These are phyloP conservation scores for Globisporangium paddicum DNA, from an alignment of 352 stramenopile species.

Conservation along the genomic window DNA sequence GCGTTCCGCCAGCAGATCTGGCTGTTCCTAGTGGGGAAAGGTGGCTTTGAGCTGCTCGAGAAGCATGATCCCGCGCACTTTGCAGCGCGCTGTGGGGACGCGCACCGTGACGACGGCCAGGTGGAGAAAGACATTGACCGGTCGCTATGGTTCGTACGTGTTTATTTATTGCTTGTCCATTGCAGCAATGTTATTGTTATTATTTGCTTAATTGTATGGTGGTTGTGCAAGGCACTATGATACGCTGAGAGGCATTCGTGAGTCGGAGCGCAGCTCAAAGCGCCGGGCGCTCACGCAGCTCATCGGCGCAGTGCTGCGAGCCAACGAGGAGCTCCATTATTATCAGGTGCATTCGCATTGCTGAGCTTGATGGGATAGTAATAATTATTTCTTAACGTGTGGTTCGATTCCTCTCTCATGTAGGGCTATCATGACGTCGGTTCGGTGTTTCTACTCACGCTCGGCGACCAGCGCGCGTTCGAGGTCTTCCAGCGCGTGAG, in stretches of 20 bases:
- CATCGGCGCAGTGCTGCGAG: conserved; percentile 46
- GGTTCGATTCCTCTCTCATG: not conserved
- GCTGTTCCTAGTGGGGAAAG: conserved; percentile 45
- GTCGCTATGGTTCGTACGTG: conserved; percentile 46
- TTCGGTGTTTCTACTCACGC: conserved; percentile 75
- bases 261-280: conserved; percentile 60
- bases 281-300: conserved; percentile 51
- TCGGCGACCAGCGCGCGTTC: conserved; percentile 69
- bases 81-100: not conserved
- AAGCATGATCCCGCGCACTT: conserved; percentile 14
- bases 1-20: conserved; percentile 60
- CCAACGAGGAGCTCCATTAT: conserved; percentile 64
- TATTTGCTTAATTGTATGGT: too few species aligned
- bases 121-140: conserved; percentile 85
- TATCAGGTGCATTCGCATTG: conserved; percentile 56
- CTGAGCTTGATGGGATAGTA: conserved; percentile 8
- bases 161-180: not conserved
- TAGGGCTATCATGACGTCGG: conserved; percentile 92
- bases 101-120: conserved; percentile 62
- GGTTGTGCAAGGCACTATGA: conserved; percentile 58
- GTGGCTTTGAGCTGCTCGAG: conserved; percentile 9
- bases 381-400: not conserved
- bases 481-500: conserved; percentile 72
- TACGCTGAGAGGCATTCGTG: conserved; percentile 47
- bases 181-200: too few species aligned